A percentile compares a stretch with the other conserved stretches of the same genome.
These are phyloP conservation scores for Picochlorum sp. DNA, from an alignment of 139 green algal genomes.

Conservation along the genomic window DNA sequence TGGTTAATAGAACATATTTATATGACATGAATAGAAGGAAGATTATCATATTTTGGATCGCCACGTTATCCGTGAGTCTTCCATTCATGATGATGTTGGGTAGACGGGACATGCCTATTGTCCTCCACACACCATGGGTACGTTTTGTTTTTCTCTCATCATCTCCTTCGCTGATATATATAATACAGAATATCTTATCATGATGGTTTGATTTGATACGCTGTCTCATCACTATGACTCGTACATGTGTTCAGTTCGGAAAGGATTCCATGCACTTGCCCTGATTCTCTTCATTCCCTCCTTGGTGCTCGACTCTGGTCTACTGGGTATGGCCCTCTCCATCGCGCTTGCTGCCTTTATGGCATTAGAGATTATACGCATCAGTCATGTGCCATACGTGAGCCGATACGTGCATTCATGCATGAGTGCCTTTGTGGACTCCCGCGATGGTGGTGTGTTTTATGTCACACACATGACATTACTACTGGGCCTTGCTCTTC, in stretches of 20 bases:
- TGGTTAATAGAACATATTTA: no score
- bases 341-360: conserved; percentile 42
- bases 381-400: conserved; percentile 21
- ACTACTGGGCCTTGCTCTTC: conserved; percentile 61
- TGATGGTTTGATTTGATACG: no score
- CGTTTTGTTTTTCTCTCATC: no score
- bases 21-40: neutral
- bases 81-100: conserved; percentile 5
- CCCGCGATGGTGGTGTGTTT: conserved; percentile 43
- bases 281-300: conserved; percentile 61
- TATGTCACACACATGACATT: conserved; percentile 73
- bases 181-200: no score
- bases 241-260: conserved; percentile 29
- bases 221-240: no score
- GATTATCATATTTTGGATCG: neutral
- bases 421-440: conserved; percentile 63
- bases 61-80: neutral
- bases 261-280: conserved; percentile 73
- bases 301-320: conserved; percentile 44
- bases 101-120: neutral
- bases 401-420: conserved; percentile 35
- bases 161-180: no score
- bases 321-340: conserved; percentile 49
- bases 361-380: conserved; percentile 35
- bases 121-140: no score